phyloP scores from a whole-genome alignment of 2,329 filamentous ascomycete genomes.

The Rachicladosporium sp. region DNA sequence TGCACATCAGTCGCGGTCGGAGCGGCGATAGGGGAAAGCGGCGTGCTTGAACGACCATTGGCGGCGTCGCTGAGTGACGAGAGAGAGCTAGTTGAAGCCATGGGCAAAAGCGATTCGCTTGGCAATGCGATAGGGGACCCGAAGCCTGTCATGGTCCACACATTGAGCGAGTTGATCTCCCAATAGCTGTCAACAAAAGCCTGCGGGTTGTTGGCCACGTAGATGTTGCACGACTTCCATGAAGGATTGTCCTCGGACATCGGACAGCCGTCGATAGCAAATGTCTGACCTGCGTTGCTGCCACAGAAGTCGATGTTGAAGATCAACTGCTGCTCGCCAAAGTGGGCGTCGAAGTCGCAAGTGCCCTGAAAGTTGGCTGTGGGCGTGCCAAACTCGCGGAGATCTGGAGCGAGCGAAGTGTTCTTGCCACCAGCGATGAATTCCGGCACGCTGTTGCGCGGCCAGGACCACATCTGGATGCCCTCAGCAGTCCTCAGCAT shows the following conservation, averaged over 20 bases:
- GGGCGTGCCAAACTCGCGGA: conserved; percentile 41
- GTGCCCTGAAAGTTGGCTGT: conserved; percentile 42
- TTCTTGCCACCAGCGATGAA: conserved; percentile 38
- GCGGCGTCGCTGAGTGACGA: too few species aligned
- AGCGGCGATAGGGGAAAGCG: background rate
- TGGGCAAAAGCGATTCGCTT: too few species aligned
- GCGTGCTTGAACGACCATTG: too few species aligned
- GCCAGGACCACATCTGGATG: conserved; percentile 76
- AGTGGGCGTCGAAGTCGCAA: conserved; percentile 25
- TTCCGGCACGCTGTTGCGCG: conserved; percentile 48
- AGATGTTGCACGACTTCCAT: conserved; percentile 20
- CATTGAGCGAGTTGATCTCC: conserved; percentile 27
- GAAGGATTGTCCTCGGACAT: conserved; percentile 10
- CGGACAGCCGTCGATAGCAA: conserved; percentile 14
- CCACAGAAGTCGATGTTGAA: conserved; percentile 28
- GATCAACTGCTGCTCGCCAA: conserved; percentile 24
- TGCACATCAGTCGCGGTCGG: background rate
- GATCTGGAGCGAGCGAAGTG: conserved; percentile 43
- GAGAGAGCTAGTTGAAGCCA: too few species aligned
- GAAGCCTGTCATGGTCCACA: conserved; percentile 15
- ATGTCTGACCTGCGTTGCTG: conserved; percentile 22
- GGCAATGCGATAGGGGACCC: background rate
- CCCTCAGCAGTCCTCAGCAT: conserved; percentile 53
- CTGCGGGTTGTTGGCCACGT: conserved; percentile 19
- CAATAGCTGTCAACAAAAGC: conserved; percentile 27